Base-by-base conservation (phyloP, 441 rosid genomes). In the Capsella rubella region DNA sequence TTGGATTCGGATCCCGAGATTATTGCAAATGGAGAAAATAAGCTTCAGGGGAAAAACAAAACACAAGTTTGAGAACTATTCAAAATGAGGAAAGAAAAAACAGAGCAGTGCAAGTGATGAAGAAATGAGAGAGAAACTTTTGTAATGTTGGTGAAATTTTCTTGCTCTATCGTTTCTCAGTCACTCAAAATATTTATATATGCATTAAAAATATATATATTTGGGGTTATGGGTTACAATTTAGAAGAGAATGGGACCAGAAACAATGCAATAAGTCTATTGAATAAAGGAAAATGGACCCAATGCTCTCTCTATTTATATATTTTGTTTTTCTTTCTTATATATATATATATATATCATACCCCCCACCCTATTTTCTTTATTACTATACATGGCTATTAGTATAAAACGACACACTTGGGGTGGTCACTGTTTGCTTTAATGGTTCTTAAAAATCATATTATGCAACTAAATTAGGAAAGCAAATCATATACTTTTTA, bases 261-360 rank as follows among this genome's bases (percentile, higher is more conserved):
- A 67, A 72, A 60, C 53, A 65, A 15, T 63, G 77, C 74, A 66
- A 72, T 59, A 60, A 67, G 65, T 64, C 76, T 49, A 51, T 64
- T 71, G 47, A 72, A 77, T 72, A 77, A 77, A 77, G 76, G 80
- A 45, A 21, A 77, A 60, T 71, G 80, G 77, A 72, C 81, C 81
- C 81, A 61, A 15, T 72, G 39, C 59, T 35, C 16, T 16, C 58
- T 71, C 53, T 73, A 2, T 37, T 76, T 63, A 21, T 21, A 21
- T 64, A 0, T 37, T 66, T 64, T 73, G 28, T 40, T n/a, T 65
- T 15, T 34, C 40, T 9, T 46, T 56, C 13, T 35, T 27, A 21
- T 21, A 21, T 21, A 21, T 35, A 5, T 16, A 12, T 51, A 16
- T 16, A 16, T 16, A 16, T 16, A 16, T 16, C 18, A 16, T 16